Percentiles rank a stretch among this genome's conserved stretches.
These are phyloP conservation scores for Alternaria rosae DNA, from an alignment of 2,329 filamentous ascomycete species.

Conservation along the genomic window DNA sequence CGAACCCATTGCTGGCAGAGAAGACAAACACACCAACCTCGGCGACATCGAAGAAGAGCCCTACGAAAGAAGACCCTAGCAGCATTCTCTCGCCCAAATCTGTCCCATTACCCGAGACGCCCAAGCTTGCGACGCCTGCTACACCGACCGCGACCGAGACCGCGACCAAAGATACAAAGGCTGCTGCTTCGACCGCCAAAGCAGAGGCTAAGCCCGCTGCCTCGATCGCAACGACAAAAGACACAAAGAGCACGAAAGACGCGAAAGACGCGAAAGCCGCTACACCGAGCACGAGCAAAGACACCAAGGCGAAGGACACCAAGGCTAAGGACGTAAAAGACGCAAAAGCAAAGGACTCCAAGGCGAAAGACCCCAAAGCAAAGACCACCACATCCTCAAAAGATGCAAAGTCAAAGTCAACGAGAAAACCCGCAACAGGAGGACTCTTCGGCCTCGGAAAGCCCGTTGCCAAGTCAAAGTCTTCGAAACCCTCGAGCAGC, in stretches of 20 bases:
- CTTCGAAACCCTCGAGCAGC: constrained; percentile 6
- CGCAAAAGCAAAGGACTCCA: background rate
- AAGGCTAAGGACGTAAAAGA: constrained; percentile 4
- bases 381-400: background rate
- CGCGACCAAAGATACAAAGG: constrained; percentile 2
- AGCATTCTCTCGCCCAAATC: constrained; percentile 33
- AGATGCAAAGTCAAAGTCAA: constrained; percentile 2
- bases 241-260: background rate
- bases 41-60: constrained; percentile 38
- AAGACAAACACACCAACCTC: constrained; percentile 40
- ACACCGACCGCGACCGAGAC: background rate
- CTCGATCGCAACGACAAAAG: background rate
- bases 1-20: constrained; percentile 45
- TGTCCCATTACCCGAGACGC: constrained; percentile 39
- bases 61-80: constrained; percentile 19
- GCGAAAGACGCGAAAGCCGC: background rate
- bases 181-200: background rate
- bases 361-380: constrained; percentile 6
- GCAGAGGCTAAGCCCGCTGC: background rate
- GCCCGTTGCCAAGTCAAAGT: constrained; percentile 8
- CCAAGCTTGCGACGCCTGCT: constrained; percentile 17
- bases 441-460: constrained; percentile 13
- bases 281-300: constrained; percentile 1
- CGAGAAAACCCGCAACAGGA: constrained; percentile 8
- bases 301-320: constrained; percentile 4